Evolutionary conservation across 257 asterid genomes (phyloP).

Genomic region (Plantago ovata): DNA sequence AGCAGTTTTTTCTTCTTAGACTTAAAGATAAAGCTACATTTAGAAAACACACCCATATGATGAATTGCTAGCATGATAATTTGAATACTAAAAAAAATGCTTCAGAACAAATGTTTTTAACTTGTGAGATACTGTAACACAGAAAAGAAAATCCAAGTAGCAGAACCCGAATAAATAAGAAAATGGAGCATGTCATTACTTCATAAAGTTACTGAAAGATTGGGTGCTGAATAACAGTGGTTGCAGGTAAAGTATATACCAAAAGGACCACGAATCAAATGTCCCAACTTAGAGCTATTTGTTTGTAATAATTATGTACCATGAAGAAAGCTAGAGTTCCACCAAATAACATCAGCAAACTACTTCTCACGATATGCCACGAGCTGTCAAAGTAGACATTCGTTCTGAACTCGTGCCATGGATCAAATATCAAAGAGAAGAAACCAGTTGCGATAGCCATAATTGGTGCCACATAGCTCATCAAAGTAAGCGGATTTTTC

Average conservation of each 20-base stretch:
- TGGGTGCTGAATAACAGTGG: background rate
- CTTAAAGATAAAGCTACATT: background rate
- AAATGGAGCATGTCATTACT: background rate
- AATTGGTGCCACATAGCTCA: constrained; percentile 95
- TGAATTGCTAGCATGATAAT: too few species aligned
- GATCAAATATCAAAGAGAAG: constrained; percentile 81
- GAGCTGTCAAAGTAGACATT: constrained; percentile 77
- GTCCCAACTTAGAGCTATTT: background rate
- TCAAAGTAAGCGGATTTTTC: constrained; percentile 88
- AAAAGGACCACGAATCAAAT: constrained; percentile 11
- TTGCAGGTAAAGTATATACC: constrained; percentile 3
- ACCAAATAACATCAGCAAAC: constrained; percentile 93
- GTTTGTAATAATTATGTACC: constrained; percentile 42
- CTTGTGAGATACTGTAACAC: too few species aligned
- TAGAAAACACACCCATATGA: too few species aligned
- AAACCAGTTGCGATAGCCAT: constrained; percentile 93
- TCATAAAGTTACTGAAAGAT: background rate
- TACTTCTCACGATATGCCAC: constrained; percentile 71
- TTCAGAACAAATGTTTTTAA: too few species aligned
- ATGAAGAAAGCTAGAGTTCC: constrained; percentile 97
- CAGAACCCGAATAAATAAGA: background rate
- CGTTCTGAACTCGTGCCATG: constrained; percentile 75
- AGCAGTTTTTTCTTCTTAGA: background rate
- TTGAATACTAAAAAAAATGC: too few species aligned
- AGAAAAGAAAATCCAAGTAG: background rate